phyloP scores from a whole-genome alignment of 129 eudicot genomes.

The Lactuca saligna region DNA sequence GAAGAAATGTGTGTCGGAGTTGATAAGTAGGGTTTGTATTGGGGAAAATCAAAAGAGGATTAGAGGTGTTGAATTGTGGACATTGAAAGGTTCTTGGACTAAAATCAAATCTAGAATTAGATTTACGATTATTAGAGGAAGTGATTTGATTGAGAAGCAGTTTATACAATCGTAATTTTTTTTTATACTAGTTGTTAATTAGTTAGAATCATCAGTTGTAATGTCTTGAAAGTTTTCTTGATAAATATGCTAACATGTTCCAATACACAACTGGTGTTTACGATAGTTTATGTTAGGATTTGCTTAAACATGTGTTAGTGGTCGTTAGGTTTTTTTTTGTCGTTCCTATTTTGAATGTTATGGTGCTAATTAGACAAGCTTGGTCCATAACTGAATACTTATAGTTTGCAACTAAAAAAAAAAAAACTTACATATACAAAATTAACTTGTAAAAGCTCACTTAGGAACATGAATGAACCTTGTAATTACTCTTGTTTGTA shows the following conservation, averaged over 20 bases:
- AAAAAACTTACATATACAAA: too few relatives aligned
- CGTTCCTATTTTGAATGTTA: too few relatives aligned
- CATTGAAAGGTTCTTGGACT: conserved; percentile 27
- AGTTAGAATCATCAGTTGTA: background rate
- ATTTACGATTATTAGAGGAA: conserved; percentile 43
- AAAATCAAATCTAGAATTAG: conserved; percentile 23
- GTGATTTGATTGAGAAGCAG: conserved; percentile 43
- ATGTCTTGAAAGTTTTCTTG: background rate
- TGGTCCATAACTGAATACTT: too few relatives aligned
- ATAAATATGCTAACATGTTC: background rate
- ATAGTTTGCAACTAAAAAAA: too few relatives aligned
- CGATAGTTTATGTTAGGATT: too few relatives aligned
- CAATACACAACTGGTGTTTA: background rate
- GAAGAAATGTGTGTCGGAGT: conserved; percentile 37
- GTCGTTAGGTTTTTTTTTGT: too few relatives aligned
- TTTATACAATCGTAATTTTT: background rate
- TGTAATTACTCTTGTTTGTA: too few relatives aligned
- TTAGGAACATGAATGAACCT: too few relatives aligned
- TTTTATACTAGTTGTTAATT: conserved; percentile 2
- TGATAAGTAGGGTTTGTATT: conserved; percentile 48
- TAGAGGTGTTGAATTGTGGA: conserved; percentile 40
- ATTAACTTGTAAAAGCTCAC: too few relatives aligned
- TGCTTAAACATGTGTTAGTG: too few relatives aligned
- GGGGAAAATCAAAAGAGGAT: conserved; percentile 8
- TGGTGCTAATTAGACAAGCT: too few relatives aligned